Percentiles rank a stretch among this genome's conserved stretches.
These are phyloP conservation scores for Ochromonas danica DNA, from an alignment of 108 stramenopile genomes.

Conservation along the genomic window DNA sequence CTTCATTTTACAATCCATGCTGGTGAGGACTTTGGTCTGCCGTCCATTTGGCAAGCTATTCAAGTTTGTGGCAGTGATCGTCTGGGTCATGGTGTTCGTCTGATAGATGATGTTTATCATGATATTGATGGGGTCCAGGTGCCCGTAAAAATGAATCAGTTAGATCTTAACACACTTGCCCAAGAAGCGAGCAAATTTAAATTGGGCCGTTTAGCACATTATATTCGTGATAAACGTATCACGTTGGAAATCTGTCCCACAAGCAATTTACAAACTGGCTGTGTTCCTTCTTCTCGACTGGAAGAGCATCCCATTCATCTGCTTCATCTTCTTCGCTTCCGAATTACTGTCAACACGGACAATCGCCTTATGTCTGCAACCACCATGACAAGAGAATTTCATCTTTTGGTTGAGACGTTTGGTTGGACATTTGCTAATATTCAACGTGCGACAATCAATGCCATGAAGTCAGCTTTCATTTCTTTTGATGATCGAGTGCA, in stretches of 20 bases:
- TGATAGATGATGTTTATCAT: neutral
- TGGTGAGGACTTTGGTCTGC: slow-evolving; percentile 11
- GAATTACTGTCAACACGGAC: slow-evolving; percentile 23
- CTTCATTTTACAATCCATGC: slow-evolving; percentile 5
- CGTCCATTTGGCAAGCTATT: slow-evolving; percentile 4
- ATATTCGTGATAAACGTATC: slow-evolving; percentile 12
- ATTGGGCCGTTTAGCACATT: slow-evolving; percentile 1
- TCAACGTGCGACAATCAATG: neutral
- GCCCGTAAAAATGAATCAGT: neutral
- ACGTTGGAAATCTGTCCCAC: slow-evolving; percentile 24
- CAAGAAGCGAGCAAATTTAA: neutral
- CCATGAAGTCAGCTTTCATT: neutral
- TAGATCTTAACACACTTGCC: neutral
- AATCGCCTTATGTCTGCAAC: slow-evolving; percentile 6
- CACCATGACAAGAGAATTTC: slow-evolving; percentile 1
- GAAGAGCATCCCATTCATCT: neutral
- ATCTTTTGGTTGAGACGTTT: neutral
- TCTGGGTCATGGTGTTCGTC: neutral
- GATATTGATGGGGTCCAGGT: neutral
- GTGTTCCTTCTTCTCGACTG: neutral
- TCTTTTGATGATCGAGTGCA: neutral
- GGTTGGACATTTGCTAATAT: neutral
- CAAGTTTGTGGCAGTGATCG: neutral
- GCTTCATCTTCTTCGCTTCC: neutral
- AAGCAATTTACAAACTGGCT: slow-evolving; percentile 7